Percentiles rank a stretch among this genome's conserved stretches.
phyloP scores from a whole-genome alignment of 768 basidiomycete species.

The Pleurotus citrinopileatus region DNA sequence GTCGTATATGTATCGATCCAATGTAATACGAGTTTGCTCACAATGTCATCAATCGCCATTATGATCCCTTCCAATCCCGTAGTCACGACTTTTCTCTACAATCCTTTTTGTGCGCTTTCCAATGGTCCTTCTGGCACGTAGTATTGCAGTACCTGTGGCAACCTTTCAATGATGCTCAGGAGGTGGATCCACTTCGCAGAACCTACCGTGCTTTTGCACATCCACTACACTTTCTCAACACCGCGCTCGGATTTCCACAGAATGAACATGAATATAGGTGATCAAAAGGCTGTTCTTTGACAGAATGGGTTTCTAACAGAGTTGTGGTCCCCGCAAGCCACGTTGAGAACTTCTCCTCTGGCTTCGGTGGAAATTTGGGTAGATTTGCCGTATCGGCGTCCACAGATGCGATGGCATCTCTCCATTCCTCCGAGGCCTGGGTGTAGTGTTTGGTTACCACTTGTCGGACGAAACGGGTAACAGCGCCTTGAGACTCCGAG shows the following conservation, averaged over 20 bases:
- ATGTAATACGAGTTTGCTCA: too few relatives aligned
- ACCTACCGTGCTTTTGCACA: background rate
- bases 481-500: background rate
- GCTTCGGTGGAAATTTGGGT: background rate
- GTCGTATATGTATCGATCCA: background rate
- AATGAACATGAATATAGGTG: background rate
- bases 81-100: background rate
- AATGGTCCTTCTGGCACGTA: constrained; percentile 2
- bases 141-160: background rate
- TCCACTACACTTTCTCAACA: constrained; percentile 2
- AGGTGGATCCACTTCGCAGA: background rate
- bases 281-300: background rate
- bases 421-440: background rate
- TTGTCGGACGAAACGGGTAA: background rate
- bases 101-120: background rate
- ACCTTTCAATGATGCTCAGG: background rate
- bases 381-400: background rate
- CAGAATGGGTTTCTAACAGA: background rate
- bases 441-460: background rate
- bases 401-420: background rate
- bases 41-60: too few relatives aligned
- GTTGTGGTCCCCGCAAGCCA: background rate
- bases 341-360: background rate
- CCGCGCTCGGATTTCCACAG: background rate
- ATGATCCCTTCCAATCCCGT: too few relatives aligned